Percentiles rank a stretch among this genome's conserved stretches.
Evolutionary conservation across 805 yeast species (phyloP).

Genomic region (Monosporozyma aerobia): DNA sequence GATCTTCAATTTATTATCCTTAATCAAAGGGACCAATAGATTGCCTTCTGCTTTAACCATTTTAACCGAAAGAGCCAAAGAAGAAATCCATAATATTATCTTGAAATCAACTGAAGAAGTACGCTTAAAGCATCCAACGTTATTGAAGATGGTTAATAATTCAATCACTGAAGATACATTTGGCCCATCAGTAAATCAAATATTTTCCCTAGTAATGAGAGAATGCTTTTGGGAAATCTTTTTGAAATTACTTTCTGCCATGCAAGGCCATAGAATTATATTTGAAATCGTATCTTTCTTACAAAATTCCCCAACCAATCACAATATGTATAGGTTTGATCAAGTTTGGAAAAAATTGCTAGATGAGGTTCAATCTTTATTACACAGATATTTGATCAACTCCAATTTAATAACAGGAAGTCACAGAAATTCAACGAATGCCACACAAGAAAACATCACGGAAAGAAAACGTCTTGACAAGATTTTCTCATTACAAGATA

Average conservation of each 20-base stretch:
- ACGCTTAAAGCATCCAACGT: conserved; percentile 44
- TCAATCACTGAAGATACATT: conserved; percentile 18
- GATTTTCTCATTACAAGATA: conserved; percentile 21
- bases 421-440: not conserved
- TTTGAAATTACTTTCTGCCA: conserved; percentile 47
- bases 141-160: conserved; percentile 26
- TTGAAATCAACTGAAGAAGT: conserved; percentile 57
- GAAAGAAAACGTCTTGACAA: conserved; percentile 5
- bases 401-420: conserved; percentile 8
- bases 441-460: conserved; percentile 8
- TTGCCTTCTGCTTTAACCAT: conserved; percentile 49
- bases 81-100: conserved; percentile 56
- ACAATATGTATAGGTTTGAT: conserved; percentile 29
- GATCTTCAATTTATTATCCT: conserved; percentile 40
- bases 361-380: conserved; percentile 17
- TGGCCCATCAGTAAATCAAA: conserved; percentile 37
- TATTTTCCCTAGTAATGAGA: conserved; percentile 46
- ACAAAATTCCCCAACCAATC: conserved; percentile 11
- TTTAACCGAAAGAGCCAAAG: conserved; percentile 44
- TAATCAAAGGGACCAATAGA: conserved; percentile 52
- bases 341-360: conserved; percentile 40
- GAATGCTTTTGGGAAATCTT: conserved; percentile 69
- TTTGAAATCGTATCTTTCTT: conserved; percentile 41
- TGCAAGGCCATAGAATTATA: conserved; percentile 64
- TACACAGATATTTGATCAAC: conserved; percentile 18